Evolutionary conservation across 352 stramenopile species (phyloP).

Genomic region (Phytophthora tubulina): DNA sequence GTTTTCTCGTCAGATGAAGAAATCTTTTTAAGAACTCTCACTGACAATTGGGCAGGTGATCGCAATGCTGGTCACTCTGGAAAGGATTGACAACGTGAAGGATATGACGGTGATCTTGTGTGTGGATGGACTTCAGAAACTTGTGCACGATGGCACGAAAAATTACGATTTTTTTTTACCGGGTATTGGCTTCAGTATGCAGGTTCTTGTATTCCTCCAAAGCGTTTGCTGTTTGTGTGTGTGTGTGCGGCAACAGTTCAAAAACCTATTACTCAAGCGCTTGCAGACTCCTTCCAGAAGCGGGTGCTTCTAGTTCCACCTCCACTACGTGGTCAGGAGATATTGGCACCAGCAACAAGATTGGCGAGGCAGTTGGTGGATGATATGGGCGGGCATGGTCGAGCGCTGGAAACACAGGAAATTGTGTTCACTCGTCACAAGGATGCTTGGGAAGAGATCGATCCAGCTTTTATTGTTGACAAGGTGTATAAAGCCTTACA

Average conservation of each 20-base stretch:
- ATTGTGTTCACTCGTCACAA: neutral
- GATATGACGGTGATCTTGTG: neutral
- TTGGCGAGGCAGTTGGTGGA: constrained; percentile 19
- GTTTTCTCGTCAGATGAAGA: neutral
- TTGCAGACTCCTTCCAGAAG: neutral
- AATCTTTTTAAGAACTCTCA: neutral
- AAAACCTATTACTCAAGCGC: neutral
- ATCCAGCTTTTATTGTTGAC: constrained; percentile 1
- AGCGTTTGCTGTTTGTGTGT: constrained; percentile 24
- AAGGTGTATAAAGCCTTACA: neutral
- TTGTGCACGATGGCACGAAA: neutral
- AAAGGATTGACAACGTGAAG: neutral
- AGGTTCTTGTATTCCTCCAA: neutral
- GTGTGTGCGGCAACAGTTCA: constrained; percentile 8
- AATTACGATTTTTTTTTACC: neutral
- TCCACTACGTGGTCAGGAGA: neutral
- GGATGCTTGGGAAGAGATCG: neutral
- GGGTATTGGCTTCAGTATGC: neutral
- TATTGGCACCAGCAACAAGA: constrained; percentile 1
- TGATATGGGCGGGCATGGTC: constrained; percentile 16
- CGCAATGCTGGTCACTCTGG: neutral
- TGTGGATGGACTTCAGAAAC: neutral
- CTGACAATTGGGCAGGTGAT: neutral
- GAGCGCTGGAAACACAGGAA: constrained; percentile 13
- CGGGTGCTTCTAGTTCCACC: constrained; percentile 11